These are phyloP conservation scores for Stellera chamaejasme DNA, from an alignment of 345 rosid genomes.

Conservation along the genomic window DNA sequence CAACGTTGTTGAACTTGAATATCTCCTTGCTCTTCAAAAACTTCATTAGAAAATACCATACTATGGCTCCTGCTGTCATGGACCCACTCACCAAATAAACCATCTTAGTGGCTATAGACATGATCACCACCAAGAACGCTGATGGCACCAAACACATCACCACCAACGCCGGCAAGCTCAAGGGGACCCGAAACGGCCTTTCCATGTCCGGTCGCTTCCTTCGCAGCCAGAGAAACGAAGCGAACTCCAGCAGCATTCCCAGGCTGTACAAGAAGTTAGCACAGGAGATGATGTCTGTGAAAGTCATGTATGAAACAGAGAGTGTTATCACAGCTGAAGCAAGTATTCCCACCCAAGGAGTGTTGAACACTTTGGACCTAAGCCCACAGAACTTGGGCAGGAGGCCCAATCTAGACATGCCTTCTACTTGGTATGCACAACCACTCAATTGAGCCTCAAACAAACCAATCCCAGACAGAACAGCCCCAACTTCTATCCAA, in stretches of 20 bases:
- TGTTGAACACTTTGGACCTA: conserved; percentile 23
- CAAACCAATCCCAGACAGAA: conserved; percentile 59
- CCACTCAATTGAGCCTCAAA: conserved; percentile 85
- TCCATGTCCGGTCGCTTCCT: conserved; percentile 26
- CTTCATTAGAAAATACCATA: conserved; percentile 36
- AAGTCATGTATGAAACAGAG: conserved; percentile 35
- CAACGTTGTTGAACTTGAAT: neutral
- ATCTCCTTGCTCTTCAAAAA: conserved; percentile 13
- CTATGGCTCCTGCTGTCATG: conserved; percentile 38
- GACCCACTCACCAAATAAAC: conserved; percentile 35
- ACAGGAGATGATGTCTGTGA: conserved; percentile 32
- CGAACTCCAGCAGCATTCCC: conserved; percentile 51
- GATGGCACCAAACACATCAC: conserved; percentile 47
- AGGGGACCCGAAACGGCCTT: conserved; percentile 36
- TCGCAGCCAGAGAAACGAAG: conserved; percentile 44
- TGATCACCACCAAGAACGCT: conserved; percentile 33
- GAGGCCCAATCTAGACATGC: conserved; percentile 55
- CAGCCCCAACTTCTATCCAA: conserved; percentile 61
- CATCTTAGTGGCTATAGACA: conserved; percentile 33
- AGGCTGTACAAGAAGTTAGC: conserved; percentile 43
- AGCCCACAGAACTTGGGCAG: conserved; percentile 28
- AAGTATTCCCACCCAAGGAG: conserved; percentile 49
- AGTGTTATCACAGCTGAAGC: conserved; percentile 30
- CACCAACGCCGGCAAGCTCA: conserved; percentile 30
- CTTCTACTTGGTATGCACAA: conserved; percentile 49